Conservation (phyloP, 2,329 filamentous ascomycete species). For the Berkeleyomyces rouxiae region DNA sequence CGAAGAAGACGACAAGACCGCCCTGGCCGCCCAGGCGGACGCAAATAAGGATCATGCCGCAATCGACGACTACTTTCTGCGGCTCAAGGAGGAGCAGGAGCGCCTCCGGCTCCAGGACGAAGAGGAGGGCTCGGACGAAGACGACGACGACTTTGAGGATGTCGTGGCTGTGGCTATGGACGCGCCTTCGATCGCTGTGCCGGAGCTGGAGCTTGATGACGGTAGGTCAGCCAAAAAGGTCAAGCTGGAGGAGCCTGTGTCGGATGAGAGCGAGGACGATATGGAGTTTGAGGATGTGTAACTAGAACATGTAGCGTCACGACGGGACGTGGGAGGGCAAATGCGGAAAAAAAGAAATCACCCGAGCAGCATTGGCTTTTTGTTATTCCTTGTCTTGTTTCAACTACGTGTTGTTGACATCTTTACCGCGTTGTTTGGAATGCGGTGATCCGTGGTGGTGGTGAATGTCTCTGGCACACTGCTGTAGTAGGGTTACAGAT, state of each 20-base stretch:
- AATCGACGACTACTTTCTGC: conserved; percentile 52
- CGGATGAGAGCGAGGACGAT: conserved; percentile 28
- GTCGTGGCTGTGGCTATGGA: conserved; percentile 22
- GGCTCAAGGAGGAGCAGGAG: conserved; percentile 44
- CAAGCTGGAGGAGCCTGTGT: conserved; percentile 35
- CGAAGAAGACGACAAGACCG: conserved; percentile 32
- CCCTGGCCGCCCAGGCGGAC: conserved; percentile 22
- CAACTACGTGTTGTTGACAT: no score
- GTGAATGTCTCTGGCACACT: no score
- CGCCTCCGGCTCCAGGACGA: conserved; percentile 19
- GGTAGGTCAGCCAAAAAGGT: conserved; percentile 36
- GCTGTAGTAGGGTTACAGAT: no score
- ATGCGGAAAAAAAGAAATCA: no score
- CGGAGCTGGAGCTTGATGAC: conserved; percentile 1
- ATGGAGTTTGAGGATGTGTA: conserved; percentile 44
- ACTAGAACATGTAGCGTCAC: background rate
- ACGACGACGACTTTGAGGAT: conserved; percentile 32
- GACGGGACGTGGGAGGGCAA: no score
- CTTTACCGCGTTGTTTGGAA: no score
- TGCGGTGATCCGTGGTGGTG: no score
- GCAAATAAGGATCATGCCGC: conserved; percentile 37
- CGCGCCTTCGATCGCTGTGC: conserved; percentile 10
- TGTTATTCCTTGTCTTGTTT: no score
- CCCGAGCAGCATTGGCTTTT: background rate
- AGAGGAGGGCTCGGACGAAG: conserved; percentile 16